Evolutionary conservation across 2,329 filamentous ascomycete species (phyloP), one percentile per base, ranked within the genome.

Genomic region (Verticillium zaregamsianum): DNA sequence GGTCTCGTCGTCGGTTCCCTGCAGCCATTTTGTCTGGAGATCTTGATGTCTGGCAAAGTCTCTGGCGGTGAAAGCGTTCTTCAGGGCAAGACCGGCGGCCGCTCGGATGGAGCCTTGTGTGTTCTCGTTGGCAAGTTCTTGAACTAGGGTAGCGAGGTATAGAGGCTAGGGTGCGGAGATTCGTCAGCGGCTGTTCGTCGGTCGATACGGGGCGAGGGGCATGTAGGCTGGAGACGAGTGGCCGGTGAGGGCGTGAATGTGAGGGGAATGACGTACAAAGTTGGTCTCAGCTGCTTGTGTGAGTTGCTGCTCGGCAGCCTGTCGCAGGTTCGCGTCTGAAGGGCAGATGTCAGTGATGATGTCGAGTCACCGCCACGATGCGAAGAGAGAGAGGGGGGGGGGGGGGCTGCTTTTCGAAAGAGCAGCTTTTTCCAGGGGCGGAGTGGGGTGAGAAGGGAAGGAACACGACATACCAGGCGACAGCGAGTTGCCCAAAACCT

Each of bases 61-160:
- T 83, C 95, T 90, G 72, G 93, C 91, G 73, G 92, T 92, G 82
- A 99, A 98, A 72, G 95, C 91, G 84, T 99, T 99, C 82, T 99
- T 99, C 73, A 99, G 84, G 69, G 95, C 94, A 70, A 99, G 87
- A 87, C 93, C 95, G 71, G 95, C 95, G 69, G 95, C 94, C 69
- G 92, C 90, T 84, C 95, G 90, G 74, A 97, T 95, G 74, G 92
- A 86, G 67, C 90, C 86, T 73, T 91, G 84, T 68, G 90, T 89
- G 69, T 86, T 85, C 73, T 98, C 94, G 79, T 97, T 97, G 74
- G 93, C 93, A 72, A 99, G 88, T 79, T 96, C 92, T 79, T 92
- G 90, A 68, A 95, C 94, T 74, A 99, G 90, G 66, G 93, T 95
- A 68, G 90, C 88, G 68, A 98, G 88, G 80, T 99, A 99, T 77